Base-by-base conservation (phyloP, 1,139 yeast genomes). In the Pichia sp. region DNA sequence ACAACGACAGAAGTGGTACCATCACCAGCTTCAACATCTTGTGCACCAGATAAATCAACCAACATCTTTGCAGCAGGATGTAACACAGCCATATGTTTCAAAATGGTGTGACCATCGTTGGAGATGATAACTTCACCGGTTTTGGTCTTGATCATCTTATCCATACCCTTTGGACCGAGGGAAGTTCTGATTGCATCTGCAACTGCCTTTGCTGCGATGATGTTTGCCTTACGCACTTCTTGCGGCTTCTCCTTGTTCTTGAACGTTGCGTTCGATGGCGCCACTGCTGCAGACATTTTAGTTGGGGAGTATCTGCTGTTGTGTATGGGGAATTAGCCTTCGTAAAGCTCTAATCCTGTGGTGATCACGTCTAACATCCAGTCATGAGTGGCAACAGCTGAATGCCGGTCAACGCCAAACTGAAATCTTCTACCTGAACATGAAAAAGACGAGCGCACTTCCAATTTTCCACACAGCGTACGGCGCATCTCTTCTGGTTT, bases 41-140 rank as follows among this genome's bases (percentile, higher is more conserved):
- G 98, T 2, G 98, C 97, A 33, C 91, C 96, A 45, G 95, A 82
- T 21, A 93, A 86, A 58, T 93, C 98, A 34, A 91, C 98, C 51
- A 91, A 73, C 97, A 93, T 91, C 55, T 88, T 80, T 3, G 98
- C 98, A 2, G 96, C 99, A 3, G 99, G 98, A 59, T 87, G 98
- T 52, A 93, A 71, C 30, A 93, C 94, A 9, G 96, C 97, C 93
- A 93, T 91, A 58, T 93, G 97, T 55, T 86, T 82, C 51, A 93
- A 68, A 52, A 93, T 93, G 14, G 97, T 87, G 58, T 94, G 97
- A 29, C 99, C 99, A 63, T 91, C 99, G 59, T 91, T 93, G 45
- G 97, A 87, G 49, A 93, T 88, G 55, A 91, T 83, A 50, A 91
- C 84, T 55, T 91, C 91, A 27, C 97, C 97, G 35, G 74, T 74